Conservation (phyloP, 1,139 yeast genomes). For the Blastobotrys indianensis region DNA sequence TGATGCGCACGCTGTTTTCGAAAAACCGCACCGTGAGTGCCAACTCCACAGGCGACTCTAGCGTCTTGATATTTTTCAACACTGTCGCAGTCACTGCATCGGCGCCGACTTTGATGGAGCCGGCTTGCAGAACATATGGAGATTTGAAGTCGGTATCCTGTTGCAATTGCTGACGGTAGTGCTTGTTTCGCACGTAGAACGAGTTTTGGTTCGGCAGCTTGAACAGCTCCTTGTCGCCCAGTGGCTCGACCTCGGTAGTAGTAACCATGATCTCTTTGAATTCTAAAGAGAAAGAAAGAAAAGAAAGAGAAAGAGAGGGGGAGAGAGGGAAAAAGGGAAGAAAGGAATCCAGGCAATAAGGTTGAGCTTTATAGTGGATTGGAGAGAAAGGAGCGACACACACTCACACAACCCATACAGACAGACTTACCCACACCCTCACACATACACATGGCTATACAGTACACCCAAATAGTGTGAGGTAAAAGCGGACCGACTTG, state of each 20-base stretch:
- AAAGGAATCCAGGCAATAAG: too few relatives aligned
- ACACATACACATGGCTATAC: too few relatives aligned
- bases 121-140: conserved; percentile 4
- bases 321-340: neutral
- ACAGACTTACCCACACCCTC: too few relatives aligned
- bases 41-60: conserved; percentile 5
- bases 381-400: too few relatives aligned
- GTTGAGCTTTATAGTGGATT: neutral
- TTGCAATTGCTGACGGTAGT: conserved; percentile 2
- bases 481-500: too few relatives aligned
- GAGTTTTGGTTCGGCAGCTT: conserved; percentile 10
- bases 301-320: neutral
- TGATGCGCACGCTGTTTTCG: conserved; percentile 1
- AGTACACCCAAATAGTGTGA: too few relatives aligned
- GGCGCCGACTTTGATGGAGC: neutral
- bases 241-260: conserved; percentile 7
- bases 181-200: conserved; percentile 9
- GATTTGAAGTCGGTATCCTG: conserved; percentile 1
- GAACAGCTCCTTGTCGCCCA: conserved; percentile 8
- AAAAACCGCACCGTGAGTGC: neutral
- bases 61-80: neutral
- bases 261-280: neutral
- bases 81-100: conserved; percentile 1
- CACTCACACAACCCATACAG: too few relatives aligned
- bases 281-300: neutral